Conservation (phyloP, 73 alveolate species). For the Tetrahymena malaccensis region DNA sequence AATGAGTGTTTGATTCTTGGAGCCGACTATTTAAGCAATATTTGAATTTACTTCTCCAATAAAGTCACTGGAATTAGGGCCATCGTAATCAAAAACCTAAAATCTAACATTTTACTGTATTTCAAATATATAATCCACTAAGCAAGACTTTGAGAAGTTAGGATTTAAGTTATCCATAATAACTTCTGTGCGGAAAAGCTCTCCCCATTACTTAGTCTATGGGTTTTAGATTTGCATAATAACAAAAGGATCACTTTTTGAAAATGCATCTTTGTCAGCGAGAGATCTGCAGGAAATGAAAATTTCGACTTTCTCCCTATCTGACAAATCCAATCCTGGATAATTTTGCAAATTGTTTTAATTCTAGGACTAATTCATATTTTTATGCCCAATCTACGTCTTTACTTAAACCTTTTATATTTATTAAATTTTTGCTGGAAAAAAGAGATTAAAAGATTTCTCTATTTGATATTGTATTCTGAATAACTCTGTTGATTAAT, state of each 20-base stretch:
- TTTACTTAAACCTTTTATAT: background rate
- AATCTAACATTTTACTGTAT: constrained; percentile 50
- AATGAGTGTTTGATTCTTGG: constrained; percentile 31
- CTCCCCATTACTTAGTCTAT: constrained; percentile 8
- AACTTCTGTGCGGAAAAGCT: constrained; percentile 58
- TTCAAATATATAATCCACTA: constrained; percentile 71
- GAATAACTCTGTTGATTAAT: background rate
- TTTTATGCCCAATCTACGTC: background rate
- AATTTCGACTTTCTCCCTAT: constrained; percentile 27
- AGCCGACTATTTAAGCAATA: constrained; percentile 53
- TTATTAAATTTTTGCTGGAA: too few relatives aligned
- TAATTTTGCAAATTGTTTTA: background rate
- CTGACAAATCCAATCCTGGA: background rate
- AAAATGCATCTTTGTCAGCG: constrained; percentile 48
- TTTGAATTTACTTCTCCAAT: constrained; percentile 49
- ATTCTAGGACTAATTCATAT: background rate
- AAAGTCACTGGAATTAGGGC: constrained; percentile 15
- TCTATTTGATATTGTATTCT: background rate
- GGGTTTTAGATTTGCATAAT: background rate
- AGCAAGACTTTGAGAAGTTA: constrained; percentile 51
- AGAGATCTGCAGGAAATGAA: constrained; percentile 49
- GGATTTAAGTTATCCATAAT: constrained; percentile 58
- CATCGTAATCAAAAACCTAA: constrained; percentile 62
- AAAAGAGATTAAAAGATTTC: too few relatives aligned
- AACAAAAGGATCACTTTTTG: constrained; percentile 61